A percentile compares a stretch with the other conserved stretches of the same genome.
Evolutionary conservation across 73 alveolate species (phyloP).

Genomic region (Paramecium octaurelia): DNA sequence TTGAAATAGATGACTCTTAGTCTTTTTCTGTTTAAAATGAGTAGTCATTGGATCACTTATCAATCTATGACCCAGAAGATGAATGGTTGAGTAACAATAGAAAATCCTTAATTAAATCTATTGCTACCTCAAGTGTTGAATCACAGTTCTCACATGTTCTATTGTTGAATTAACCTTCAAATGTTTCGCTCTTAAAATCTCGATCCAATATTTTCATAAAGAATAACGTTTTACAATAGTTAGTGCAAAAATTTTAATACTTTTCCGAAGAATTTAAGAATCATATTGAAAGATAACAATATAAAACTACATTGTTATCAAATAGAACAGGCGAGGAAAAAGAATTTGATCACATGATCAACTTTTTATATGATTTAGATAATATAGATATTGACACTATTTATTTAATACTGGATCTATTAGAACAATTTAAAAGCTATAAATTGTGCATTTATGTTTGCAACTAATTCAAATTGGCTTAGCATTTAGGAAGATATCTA

Average conservation of each 20-base stretch:
- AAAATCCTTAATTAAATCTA: constrained; percentile 55
- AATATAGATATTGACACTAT: constrained; percentile 72
- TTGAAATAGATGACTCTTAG: background rate
- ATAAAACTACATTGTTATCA: constrained; percentile 64
- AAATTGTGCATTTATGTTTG: constrained; percentile 86
- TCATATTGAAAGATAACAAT: constrained; percentile 60
- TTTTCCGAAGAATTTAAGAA: constrained; percentile 77
- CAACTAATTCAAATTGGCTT: constrained; percentile 78
- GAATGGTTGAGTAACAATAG: constrained; percentile 64
- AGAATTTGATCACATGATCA: constrained; percentile 60
- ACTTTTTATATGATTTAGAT: constrained; percentile 77
- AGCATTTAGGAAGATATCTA: constrained; percentile 79
- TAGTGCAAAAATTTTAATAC: constrained; percentile 76
- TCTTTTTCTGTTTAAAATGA: constrained; percentile 19
- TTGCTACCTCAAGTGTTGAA: background rate
- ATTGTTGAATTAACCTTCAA: background rate
- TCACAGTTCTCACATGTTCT: background rate
- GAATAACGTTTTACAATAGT: constrained; percentile 76
- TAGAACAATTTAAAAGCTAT: constrained; percentile 83
- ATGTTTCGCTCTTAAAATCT: constrained; percentile 53
- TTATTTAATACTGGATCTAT: constrained; percentile 75
- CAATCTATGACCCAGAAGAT: constrained; percentile 76
- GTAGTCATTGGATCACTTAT: constrained; percentile 67
- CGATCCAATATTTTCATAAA: constrained; percentile 80
- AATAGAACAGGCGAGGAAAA: background rate